Evolutionary conservation across 2,329 filamentous ascomycete genomes (phyloP), one percentile per base, ranked within the genome.

Genomic region (Thyridium curvatum): DNA sequence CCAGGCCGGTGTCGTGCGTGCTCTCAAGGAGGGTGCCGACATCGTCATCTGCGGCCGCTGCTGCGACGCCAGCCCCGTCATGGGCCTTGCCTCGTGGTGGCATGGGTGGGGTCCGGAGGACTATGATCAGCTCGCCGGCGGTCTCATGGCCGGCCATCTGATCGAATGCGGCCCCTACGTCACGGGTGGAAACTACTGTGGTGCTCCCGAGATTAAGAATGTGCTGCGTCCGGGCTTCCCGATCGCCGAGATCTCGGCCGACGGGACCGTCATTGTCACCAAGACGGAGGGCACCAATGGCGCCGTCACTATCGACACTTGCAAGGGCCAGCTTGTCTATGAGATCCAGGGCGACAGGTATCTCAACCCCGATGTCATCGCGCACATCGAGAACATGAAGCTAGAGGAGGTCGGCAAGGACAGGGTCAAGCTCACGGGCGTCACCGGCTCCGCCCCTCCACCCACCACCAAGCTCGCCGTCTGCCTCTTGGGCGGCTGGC

Each of bases 81-180:
- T 72, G 18, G 69, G 64, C 0, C 66, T 67, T 0, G 74, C 74
- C 0, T 68, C 67, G 48, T 79, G 64, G 58, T 79, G 73, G 67
- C 65, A 79, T 38, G 56, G 60, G 2, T 80, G 74, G 76, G 42
- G 45, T 1, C 61, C 68, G 13, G 61, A 57, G 0, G 61, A 69
- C 17, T 73, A 66, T 15, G 65, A 78, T 41, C 47, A 59, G 14
- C 58, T 79, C 4, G 74, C 74, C 0, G 68, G 68, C 0, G 58
- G 70, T 0, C 50, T 77, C 0, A 52, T 77, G 4, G 70, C 71
- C 0, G 72, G 69, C 2, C 71, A 77, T 50, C 49, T 76, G 6
- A 74, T 76, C 32, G 73, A 77, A 46, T 77, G 72, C 46, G 66
- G 63, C 0, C 60, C 67, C 1, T 79, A 79, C 39, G 70, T 70